Percentiles rank a stretch among this genome's conserved stretches.
These are phyloP conservation scores for Cryptosporidium tyzzeri DNA, from an alignment of 169 alveolate genomes.

Conservation along the genomic window DNA sequence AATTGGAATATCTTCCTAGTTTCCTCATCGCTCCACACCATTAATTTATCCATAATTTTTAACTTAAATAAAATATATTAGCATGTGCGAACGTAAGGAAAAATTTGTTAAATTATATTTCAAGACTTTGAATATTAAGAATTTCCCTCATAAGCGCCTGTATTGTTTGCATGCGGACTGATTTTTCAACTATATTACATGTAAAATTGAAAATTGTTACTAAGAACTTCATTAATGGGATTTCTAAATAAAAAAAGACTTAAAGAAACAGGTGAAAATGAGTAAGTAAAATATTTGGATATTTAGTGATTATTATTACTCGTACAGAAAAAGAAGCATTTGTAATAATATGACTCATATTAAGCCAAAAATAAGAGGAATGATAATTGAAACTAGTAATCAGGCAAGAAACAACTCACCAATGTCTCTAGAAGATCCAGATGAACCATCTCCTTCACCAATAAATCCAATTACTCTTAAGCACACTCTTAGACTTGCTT, in stretches of 20 bases:
- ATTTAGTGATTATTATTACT: not conserved
- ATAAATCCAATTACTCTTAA: constrained; percentile 70
- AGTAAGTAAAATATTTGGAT: not conserved
- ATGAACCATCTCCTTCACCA: constrained; percentile 76
- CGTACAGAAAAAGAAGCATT: not conserved
- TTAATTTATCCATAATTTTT: not conserved
- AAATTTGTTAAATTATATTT: no score
- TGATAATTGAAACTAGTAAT: not conserved
- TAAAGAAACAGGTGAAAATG: not conserved
- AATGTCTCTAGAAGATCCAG: constrained; percentile 70
- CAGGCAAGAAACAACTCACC: constrained; percentile 22
- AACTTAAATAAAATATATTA: not conserved
- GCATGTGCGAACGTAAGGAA: not conserved
- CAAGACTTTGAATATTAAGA: not conserved
- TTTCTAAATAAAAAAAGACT: not conserved
- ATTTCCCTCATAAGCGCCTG: constrained; percentile 29
- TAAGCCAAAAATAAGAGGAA: not conserved
- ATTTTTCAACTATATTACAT: not conserved
- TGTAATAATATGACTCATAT: not conserved
- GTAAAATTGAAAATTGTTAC: not conserved
- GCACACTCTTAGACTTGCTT: constrained; percentile 72
- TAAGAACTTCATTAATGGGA: not conserved
- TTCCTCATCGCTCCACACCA: constrained; percentile 30
- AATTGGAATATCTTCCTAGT: constrained; percentile 4
- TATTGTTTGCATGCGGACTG: constrained; percentile 1